A percentile compares a stretch with the other conserved stretches of the same genome.
These are phyloP conservation scores for Saccharum hybrid DNA, from an alignment of 202 grass and related monocot species.

Conservation along the genomic window DNA sequence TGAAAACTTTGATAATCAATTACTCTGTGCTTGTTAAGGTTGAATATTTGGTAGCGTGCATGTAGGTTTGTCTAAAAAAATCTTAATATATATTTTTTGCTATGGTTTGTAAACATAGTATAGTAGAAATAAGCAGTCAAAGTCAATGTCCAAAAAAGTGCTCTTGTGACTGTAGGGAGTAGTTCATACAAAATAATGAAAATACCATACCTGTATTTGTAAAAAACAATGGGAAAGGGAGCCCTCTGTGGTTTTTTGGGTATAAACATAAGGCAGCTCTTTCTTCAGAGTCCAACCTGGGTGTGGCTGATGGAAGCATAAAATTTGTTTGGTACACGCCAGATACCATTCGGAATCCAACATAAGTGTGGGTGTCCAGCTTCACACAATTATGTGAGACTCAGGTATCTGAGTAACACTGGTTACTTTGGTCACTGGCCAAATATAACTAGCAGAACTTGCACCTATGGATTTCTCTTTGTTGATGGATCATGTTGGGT, in stretches of 20 bases:
- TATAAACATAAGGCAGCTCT: not conserved
- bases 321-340: not conserved
- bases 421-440: not conserved
- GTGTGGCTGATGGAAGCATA: not conserved
- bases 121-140: not conserved
- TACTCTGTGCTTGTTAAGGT: not conserved
- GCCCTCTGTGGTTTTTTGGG: not conserved
- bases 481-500: not conserved
- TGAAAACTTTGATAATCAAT: conserved; percentile 11
- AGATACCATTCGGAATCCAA: not conserved
- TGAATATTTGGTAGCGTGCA: not conserved
- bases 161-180: not conserved
- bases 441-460: not conserved
- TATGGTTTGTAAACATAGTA: not conserved
- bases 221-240: not conserved
- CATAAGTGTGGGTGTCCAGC: not conserved
- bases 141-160: not conserved
- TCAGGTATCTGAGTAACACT: not conserved
- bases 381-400: not conserved
- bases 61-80: not conserved
- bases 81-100: not conserved
- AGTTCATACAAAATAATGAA: not conserved
- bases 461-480: not conserved
- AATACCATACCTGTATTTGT: not conserved
- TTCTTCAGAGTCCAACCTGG: not conserved